A percentile compares a stretch with the other conserved stretches of the same genome.
phyloP scores from a whole-genome alignment of 1,284 basidiomycete genomes.

The Cutaneotrichosporon mucoides region DNA sequence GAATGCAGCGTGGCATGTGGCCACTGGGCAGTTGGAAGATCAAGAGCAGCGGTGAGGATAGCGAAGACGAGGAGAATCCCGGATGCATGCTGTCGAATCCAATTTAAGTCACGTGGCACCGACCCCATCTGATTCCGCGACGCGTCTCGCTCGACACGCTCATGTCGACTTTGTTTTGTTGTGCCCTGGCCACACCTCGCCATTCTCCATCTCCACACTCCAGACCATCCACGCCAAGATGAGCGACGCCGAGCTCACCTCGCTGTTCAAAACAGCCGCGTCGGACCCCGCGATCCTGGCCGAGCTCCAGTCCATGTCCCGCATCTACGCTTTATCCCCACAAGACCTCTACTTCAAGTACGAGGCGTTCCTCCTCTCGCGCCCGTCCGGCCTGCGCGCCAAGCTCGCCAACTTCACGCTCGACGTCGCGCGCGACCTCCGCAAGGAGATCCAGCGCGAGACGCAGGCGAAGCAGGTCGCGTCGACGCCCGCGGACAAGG shows the following conservation, averaged over 20 bases:
- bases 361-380: conserved; percentile 50
- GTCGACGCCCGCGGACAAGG: conserved; percentile 15
- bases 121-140: too few species aligned
- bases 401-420: conserved; percentile 42
- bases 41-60: too few species aligned
- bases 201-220: background rate
- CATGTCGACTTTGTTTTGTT: too few species aligned
- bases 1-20: too few species aligned
- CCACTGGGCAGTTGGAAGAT: too few species aligned
- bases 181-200: too few species aligned
- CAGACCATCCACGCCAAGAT: background rate
- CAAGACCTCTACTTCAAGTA: conserved; percentile 51
- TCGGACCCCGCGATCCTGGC: background rate
- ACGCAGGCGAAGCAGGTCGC: conserved; percentile 33
- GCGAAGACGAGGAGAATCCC: too few species aligned
- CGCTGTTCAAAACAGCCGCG: background rate
- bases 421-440: conserved; percentile 46
- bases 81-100: too few species aligned
- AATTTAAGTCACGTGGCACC: too few species aligned
- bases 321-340: conserved; percentile 44
- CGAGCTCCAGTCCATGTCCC: conserved; percentile 37
- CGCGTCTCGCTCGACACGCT: too few species aligned
- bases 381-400: conserved; percentile 42
- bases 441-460: conserved; percentile 47
- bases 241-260: background rate